Conservation (phyloP, 352 stramenopile genomes). For the Phytophthora pseudosyringae region DNA sequence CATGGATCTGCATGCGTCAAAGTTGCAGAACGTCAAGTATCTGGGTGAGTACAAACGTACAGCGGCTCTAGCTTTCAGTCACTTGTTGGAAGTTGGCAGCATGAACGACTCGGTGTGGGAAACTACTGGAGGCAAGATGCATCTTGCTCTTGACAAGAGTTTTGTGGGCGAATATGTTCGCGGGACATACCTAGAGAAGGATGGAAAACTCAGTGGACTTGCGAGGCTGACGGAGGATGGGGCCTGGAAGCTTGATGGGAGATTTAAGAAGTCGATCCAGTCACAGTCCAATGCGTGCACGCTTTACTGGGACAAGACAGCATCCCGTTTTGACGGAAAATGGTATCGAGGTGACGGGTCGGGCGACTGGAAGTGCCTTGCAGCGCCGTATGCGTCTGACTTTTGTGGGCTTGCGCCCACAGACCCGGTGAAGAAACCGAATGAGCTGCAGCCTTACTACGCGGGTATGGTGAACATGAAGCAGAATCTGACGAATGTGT, state of each 20-base stretch:
- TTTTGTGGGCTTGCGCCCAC: conserved; percentile 68
- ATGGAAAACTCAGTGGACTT: conserved; percentile 72
- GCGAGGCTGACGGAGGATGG: conserved; percentile 53
- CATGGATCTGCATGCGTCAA: conserved; percentile 21
- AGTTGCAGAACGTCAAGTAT: conserved; percentile 51
- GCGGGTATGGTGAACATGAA: conserved; percentile 91
- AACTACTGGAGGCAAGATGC: conserved; percentile 69
- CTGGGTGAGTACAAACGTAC: conserved; percentile 62
- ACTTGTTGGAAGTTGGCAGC: conserved; percentile 34
- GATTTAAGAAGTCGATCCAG: conserved; percentile 72
- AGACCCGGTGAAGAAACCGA: conserved; percentile 44
- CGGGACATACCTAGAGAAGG: conserved; percentile 75
- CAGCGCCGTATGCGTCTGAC: conserved; percentile 51
- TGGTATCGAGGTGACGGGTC: conserved; percentile 87
- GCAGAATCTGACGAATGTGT: conserved; percentile 90
- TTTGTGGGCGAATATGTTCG: conserved; percentile 74
- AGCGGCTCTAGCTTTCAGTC: conserved; percentile 40
- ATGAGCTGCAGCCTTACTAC: conserved; percentile 73
- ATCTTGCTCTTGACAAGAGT: conserved; percentile 43
- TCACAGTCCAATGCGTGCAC: conserved; percentile 77
- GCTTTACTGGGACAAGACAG: conserved; percentile 62
- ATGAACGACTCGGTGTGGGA: conserved; percentile 68
- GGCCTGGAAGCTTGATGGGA: conserved; percentile 70
- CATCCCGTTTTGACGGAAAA: conserved; percentile 78
- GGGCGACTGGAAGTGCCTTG: conserved; percentile 80